Evolutionary conservation across 495 filamentous ascomycete genomes (phyloP), one percentile per base, ranked within the genome.

Genomic region (Pyrenopolyporus hunteri): DNA sequence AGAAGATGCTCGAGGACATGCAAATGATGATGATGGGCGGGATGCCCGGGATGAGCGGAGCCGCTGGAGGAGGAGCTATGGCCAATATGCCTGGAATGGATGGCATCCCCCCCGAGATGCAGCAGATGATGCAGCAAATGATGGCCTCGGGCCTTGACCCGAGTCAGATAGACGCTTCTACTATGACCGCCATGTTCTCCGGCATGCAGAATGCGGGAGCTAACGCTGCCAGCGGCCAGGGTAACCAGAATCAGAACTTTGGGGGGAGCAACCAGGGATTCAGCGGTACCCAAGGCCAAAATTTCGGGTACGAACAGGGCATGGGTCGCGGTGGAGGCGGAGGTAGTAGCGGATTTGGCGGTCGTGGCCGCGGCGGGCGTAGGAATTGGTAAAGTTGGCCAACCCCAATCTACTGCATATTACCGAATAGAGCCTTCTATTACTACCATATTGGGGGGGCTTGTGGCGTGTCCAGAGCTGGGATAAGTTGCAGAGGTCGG

Each of bases 1-100:
- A 92, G 75, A 89, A 89, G 70, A 89, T 96, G 74, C 84, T 92
- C 76, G 89, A 93, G 64, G 87, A 94, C 39, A 90, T 97, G 85
- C 89, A 91, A 69, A 88, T 85, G 73, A 92, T 96, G 82, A 92
- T 92, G 84, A 82, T 82, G 68, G 85, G 89, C 67, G 86, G 89
- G 5, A 86, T 87, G 36, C 87, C 90, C 76, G 81, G 82, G 6
- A 87, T 83, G 75, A 47, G 59, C 20, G 63, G 54, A 13, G 60
- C 66, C 0, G 67, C 67, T 10, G 79, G 70, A 3, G 77, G 79
- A 36, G 74, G 80, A 52, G 74, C 74, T 3, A 88, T 91, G 84
- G 75, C 87, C 13, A 76, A 78, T 6, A 86, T 89, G 81, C 79
- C 85, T 5, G 87, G 86, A 6, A 88, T 92, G 79, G 84, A 87